Conservation (phyloP, 345 rosid genomes). For the Brassica rapa region DNA sequence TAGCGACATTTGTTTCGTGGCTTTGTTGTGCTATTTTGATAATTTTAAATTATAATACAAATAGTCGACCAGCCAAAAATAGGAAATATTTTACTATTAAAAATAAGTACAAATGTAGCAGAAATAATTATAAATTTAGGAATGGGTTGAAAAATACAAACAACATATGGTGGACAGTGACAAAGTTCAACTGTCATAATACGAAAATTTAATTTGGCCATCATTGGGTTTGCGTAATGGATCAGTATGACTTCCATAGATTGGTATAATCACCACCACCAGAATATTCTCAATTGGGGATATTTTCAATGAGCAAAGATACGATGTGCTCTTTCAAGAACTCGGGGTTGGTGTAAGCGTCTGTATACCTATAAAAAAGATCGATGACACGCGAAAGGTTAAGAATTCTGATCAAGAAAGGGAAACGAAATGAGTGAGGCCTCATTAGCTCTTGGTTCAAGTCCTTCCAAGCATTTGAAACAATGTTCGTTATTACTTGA, state of each 20-base stretch:
- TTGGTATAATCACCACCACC: background rate
- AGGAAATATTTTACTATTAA: too few relatives aligned
- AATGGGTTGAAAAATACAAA: too few relatives aligned
- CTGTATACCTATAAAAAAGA: background rate
- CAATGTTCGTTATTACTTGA: background rate
- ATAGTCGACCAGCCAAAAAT: too few relatives aligned
- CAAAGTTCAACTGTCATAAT: too few relatives aligned
- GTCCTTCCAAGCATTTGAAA: background rate
- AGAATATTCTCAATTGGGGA: background rate
- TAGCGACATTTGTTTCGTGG: too few relatives aligned
- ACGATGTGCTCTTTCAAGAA: background rate
- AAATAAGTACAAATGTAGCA: too few relatives aligned
- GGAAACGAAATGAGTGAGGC: background rate
- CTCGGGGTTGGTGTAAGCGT: background rate
- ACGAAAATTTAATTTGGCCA: background rate
- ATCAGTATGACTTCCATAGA: background rate
- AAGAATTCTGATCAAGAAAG: background rate
- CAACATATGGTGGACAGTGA: too few relatives aligned
- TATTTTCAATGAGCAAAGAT: background rate
- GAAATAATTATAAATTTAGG: too few relatives aligned
- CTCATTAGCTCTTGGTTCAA: background rate
- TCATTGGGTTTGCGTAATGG: background rate
- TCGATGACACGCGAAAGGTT: background rate
- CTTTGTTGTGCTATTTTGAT: too few relatives aligned
- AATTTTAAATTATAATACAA: too few relatives aligned